Evolutionary conservation across 108 stramenopile genomes (phyloP).

Genomic region (Hondaea fermentalgiana): DNA sequence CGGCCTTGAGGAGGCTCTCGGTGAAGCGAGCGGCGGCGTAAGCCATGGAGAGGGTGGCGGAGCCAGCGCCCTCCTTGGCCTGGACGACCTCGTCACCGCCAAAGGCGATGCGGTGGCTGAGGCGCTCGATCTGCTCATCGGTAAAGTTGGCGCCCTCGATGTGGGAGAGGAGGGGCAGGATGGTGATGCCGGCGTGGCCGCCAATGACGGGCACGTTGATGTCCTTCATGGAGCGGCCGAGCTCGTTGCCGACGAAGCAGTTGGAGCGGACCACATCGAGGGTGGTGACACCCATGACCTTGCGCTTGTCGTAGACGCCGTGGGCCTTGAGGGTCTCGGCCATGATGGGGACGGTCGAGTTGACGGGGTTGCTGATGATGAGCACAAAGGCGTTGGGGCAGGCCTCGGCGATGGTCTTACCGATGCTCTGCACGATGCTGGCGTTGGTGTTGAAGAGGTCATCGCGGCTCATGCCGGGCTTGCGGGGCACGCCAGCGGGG

Average conservation of each 20-base stretch:
- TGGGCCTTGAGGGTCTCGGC: constrained; percentile 88
- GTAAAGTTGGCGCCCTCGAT: constrained; percentile 72
- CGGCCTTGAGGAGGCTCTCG: constrained; percentile 77
- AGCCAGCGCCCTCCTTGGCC: constrained; percentile 96
- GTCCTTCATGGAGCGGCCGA: constrained; percentile 70
- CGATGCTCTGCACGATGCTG: constrained; percentile 84
- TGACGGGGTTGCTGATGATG: constrained; percentile 99
- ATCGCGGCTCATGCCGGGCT: constrained; percentile 89
- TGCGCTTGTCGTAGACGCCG: constrained; percentile 85
- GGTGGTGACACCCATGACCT: constrained; percentile 95
- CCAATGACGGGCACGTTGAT: constrained; percentile 92
- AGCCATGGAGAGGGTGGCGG: constrained; percentile 94
- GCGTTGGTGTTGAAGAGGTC: constrained; percentile 90
- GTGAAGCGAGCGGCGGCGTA: constrained; percentile 91
- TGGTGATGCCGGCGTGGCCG: constrained; percentile 98
- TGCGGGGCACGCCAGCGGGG: constrained; percentile 97
- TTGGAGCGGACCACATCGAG: constrained; percentile 97
- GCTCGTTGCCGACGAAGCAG: constrained; percentile 84
- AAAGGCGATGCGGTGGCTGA: constrained; percentile 89
- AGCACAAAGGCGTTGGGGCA: constrained; percentile 91
- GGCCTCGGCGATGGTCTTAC: constrained; percentile 82
- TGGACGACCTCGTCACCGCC: constrained; percentile 99
- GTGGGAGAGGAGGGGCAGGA: constrained; percentile 90
- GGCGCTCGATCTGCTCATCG: constrained; percentile 71
- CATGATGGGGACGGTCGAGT: constrained; percentile 97